Percentiles rank a stretch among this genome's conserved stretches.
phyloP scores from a whole-genome alignment of 2,329 filamentous ascomycete species.

The Aspergillus terreus region DNA sequence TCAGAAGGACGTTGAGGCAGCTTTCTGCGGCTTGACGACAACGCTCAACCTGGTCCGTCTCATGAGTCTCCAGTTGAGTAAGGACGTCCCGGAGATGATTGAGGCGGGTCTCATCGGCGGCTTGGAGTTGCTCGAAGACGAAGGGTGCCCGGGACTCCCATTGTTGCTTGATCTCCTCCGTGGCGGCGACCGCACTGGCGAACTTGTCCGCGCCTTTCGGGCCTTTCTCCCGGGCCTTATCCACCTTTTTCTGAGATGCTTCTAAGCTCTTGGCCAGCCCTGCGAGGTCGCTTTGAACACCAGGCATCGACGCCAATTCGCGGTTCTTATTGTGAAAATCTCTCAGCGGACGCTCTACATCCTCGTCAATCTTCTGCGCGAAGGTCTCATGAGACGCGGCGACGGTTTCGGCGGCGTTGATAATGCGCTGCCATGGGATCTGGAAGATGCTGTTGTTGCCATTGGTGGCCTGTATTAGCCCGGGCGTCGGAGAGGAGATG shows the following conservation, averaged over 20 bases:
- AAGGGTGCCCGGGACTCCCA: slow-evolving; percentile 96
- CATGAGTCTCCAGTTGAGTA: slow-evolving; percentile 89
- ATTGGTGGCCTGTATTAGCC: slow-evolving; percentile 14
- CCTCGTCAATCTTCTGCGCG: slow-evolving; percentile 76
- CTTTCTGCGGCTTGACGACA: slow-evolving; percentile 71
- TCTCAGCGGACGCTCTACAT: slow-evolving; percentile 81
- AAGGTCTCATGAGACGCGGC: slow-evolving; percentile 81
- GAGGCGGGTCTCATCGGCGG: slow-evolving; percentile 80
- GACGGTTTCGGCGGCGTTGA: slow-evolving; percentile 72
- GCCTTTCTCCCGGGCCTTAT: slow-evolving; percentile 77
- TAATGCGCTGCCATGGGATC: slow-evolving; percentile 82
- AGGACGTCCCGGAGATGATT: slow-evolving; percentile 88
- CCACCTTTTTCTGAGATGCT: slow-evolving; percentile 75
- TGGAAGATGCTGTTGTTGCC: slow-evolving; percentile 70
- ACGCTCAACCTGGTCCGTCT: slow-evolving; percentile 80
- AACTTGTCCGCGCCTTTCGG: slow-evolving; percentile 70
- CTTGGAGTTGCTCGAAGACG: slow-evolving; percentile 89
- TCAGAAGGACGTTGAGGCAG: slow-evolving; percentile 76
- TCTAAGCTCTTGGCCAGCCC: slow-evolving; percentile 81
- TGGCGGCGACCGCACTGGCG: slow-evolving; percentile 65
- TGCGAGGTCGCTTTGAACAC: slow-evolving; percentile 76
- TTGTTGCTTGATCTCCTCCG: slow-evolving; percentile 74
- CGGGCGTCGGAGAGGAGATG: background rate
- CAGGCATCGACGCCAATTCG: slow-evolving; percentile 77
- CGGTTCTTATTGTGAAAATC: slow-evolving; percentile 66